These are phyloP conservation scores for Fusarium pseudonygamai DNA, from an alignment of 2,329 filamentous ascomycete genomes.

Conservation along the genomic window DNA sequence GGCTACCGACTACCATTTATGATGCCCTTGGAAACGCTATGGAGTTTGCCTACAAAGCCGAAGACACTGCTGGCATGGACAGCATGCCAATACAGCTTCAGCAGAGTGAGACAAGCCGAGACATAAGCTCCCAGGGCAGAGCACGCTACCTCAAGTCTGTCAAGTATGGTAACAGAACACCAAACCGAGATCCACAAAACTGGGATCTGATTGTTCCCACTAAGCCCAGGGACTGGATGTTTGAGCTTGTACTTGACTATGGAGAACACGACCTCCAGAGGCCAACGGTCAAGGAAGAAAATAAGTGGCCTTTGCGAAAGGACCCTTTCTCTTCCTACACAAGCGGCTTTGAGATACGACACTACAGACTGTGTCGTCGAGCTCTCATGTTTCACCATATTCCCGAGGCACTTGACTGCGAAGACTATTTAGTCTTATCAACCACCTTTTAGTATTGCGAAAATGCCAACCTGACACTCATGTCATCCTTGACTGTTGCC, in stretches of 20 bases:
- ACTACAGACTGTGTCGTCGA: not conserved
- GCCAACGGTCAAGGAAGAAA: not conserved
- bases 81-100: not conserved
- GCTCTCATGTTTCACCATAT: not conserved
- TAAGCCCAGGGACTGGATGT: not conserved
- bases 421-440: not conserved
- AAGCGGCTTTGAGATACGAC: not conserved
- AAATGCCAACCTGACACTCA: not conserved
- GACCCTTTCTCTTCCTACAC: not conserved
- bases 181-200: not conserved
- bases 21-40: not conserved
- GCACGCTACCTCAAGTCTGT: not conserved
- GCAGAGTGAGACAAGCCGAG: not conserved
- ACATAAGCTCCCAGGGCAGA: not conserved
- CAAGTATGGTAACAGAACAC: not conserved
- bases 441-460: not conserved
- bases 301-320: not conserved
- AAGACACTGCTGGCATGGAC: not conserved
- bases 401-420: not conserved
- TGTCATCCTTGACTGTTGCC: not conserved
- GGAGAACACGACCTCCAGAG: not conserved
- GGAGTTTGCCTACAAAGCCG: not conserved
- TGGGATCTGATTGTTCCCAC: not conserved
- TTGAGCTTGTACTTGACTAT: not conserved
- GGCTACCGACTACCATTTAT: not conserved